phyloP scores from a whole-genome alignment of 768 basidiomycete genomes.

The Russula compacta region DNA sequence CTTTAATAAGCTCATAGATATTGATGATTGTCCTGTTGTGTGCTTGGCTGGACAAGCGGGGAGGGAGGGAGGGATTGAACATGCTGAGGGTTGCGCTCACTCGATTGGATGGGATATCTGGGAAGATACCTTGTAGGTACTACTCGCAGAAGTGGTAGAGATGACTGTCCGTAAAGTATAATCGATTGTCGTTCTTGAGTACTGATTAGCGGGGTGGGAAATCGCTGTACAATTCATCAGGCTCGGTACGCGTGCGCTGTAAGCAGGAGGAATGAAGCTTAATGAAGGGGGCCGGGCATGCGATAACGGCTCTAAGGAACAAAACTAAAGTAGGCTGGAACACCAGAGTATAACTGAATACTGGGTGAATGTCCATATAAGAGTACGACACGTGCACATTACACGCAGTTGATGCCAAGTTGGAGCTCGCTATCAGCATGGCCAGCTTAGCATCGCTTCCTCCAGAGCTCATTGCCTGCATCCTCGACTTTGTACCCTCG shows the following conservation, averaged over 20 bases:
- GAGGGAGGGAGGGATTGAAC: slow-evolving; percentile 20
- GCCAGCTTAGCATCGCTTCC: slow-evolving; percentile 33
- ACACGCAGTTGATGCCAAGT: too few species aligned
- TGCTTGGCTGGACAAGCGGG: slow-evolving; percentile 33
- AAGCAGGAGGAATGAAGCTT: too few species aligned
- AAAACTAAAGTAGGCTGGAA: too few species aligned
- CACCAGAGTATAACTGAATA: too few species aligned
- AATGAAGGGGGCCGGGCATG: too few species aligned
- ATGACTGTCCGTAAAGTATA: not conserved
- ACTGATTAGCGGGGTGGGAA: too few species aligned
- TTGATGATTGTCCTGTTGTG: slow-evolving; percentile 26
- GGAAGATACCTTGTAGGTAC: slow-evolving; percentile 26
- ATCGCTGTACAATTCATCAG: too few species aligned
- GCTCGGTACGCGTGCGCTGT: too few species aligned
- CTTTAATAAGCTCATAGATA: slow-evolving; percentile 9
- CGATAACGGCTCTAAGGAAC: too few species aligned
- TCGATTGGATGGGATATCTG: slow-evolving; percentile 27
- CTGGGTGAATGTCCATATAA: too few species aligned
- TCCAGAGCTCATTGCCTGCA: slow-evolving; percentile 53
- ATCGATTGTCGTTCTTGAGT: not conserved
- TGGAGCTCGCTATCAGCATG: too few species aligned
- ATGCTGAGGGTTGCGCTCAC: slow-evolving; percentile 34
- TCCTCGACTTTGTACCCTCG: slow-evolving; percentile 44
- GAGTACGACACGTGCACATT: too few species aligned
- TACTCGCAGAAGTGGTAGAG: not conserved